These are phyloP conservation scores for Pontederia crassipes DNA, from an alignment of 176 grass and related monocot genomes.

Conservation along the genomic window DNA sequence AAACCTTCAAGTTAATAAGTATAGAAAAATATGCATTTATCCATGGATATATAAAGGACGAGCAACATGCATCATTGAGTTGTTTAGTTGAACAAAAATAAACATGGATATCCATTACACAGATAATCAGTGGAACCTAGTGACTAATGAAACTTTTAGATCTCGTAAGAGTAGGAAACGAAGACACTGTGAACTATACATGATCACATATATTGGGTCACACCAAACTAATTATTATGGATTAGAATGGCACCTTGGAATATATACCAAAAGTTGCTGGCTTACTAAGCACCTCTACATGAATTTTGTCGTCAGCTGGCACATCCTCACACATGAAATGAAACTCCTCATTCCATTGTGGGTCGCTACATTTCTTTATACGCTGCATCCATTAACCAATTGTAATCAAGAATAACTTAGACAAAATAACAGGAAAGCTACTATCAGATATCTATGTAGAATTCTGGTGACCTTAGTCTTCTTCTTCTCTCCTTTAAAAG, in stretches of 20 bases:
- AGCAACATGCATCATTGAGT: too few species aligned
- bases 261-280: constrained; percentile 57
- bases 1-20: too few species aligned
- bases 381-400: constrained; percentile 28
- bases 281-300: constrained; percentile 76
- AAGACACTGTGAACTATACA: too few species aligned
- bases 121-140: too few species aligned
- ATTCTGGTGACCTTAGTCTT: constrained; percentile 68
- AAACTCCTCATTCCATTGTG: constrained; percentile 74
- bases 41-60: too few species aligned
- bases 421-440: neutral
- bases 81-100: too few species aligned
- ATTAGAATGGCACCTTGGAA: constrained; percentile 55
- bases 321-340: constrained; percentile 81
- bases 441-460: neutral
- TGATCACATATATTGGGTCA: too few species aligned
- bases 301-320: constrained; percentile 70
- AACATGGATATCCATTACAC: too few species aligned
- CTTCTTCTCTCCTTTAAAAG: constrained; percentile 69
- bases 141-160: too few species aligned
- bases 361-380: constrained; percentile 91
- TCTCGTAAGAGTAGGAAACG: too few species aligned
- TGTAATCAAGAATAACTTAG: neutral
- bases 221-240: too few species aligned
- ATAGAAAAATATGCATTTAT: too few species aligned